Percentiles rank a stretch among this genome's conserved stretches.
Evolutionary conservation across 306 rosid species (phyloP).

Genomic region (Sphenostylis stenocarpa): DNA sequence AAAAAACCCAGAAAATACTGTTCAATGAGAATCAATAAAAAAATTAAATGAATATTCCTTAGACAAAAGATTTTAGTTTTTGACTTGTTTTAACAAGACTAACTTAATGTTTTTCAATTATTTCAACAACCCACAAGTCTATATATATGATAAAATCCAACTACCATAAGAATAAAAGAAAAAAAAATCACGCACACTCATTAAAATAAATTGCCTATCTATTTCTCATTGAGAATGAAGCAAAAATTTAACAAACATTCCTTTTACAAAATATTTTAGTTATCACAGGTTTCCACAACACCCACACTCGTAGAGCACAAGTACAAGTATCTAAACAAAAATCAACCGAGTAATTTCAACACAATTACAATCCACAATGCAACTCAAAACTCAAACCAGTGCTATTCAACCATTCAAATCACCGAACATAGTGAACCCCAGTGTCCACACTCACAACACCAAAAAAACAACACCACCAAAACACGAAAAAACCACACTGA

Average conservation of each 20-base stretch:
- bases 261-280: neutral
- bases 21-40: neutral
- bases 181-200: neutral
- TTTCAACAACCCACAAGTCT: neutral
- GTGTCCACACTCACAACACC: neutral
- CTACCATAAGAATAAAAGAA: neutral
- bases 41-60: neutral
- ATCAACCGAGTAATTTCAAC: neutral
- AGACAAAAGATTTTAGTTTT: neutral
- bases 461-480: neutral
- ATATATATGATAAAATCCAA: neutral
- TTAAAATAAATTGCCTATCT: neutral
- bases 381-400: slow-evolving; percentile 8
- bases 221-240: neutral
- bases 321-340: neutral
- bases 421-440: neutral
- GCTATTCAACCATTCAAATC: slow-evolving; percentile 6
- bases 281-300: neutral
- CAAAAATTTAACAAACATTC: neutral
- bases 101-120: neutral
- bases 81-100: neutral
- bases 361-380: slow-evolving; percentile 9
- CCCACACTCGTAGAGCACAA: neutral
- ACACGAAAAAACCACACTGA: neutral
- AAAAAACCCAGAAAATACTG: neutral